Percentiles rank a stretch among this genome's conserved stretches.
Conservation (phyloP, 352 stramenopile species). For the Phytophthora fragariae region DNA sequence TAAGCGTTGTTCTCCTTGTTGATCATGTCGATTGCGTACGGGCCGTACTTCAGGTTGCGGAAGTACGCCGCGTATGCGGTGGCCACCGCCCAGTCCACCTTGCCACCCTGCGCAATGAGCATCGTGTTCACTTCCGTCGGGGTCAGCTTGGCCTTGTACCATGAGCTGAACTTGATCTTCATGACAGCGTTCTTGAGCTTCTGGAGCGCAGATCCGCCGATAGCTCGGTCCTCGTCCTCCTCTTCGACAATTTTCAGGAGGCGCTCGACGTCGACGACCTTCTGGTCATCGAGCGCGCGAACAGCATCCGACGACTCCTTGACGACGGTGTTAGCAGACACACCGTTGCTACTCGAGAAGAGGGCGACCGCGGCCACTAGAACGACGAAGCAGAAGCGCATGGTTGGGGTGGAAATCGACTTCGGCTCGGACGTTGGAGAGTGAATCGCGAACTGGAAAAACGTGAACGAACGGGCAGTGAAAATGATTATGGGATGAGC, state of each 20-base stretch:
- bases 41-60: constrained; percentile 17
- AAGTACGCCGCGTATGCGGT: constrained; percentile 17
- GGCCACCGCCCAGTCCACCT: constrained; percentile 10
- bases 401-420: not conserved
- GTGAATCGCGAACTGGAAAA: constrained; percentile 6
- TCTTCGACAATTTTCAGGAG: constrained; percentile 2
- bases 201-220: not conserved
- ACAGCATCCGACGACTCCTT: not conserved
- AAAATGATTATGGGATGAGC: not conserved
- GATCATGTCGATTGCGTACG: constrained; percentile 9
- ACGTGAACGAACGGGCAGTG: not conserved
- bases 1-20: not conserved
- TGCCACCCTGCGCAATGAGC: not conserved
- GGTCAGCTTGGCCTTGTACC: constrained; percentile 7
- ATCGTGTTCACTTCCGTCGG: constrained; percentile 8
- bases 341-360: not conserved
- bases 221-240: constrained; percentile 1
- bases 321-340: not conserved
- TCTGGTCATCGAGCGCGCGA: not conserved
- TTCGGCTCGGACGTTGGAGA: not conserved
- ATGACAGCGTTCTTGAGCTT: constrained; percentile 3
- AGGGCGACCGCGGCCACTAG: constrained; percentile 4
- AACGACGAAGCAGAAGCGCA: constrained; percentile 12
- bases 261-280: not conserved
- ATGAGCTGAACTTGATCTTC: constrained; percentile 14